These are phyloP conservation scores for Neurospora pannonica DNA, from an alignment of 495 filamentous ascomycete genomes.

Conservation along the genomic window DNA sequence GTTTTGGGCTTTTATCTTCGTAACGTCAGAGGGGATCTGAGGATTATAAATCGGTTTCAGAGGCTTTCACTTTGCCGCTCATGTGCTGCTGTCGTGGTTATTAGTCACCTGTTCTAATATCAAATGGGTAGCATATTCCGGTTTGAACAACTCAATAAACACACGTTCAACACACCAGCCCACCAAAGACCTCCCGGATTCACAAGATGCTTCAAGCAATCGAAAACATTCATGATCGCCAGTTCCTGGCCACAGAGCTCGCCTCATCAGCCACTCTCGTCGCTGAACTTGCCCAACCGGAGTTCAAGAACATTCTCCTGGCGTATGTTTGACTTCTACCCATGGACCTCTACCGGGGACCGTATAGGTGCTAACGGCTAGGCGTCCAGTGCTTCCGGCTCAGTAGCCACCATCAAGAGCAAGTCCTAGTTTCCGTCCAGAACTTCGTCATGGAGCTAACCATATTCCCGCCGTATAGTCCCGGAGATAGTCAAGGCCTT, in stretches of 20 bases:
- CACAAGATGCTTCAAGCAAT: neutral
- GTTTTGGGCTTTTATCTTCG: neutral
- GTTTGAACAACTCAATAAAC: neutral
- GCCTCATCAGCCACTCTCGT: neutral
- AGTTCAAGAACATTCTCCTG: neutral
- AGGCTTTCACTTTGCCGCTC: too few relatives aligned
- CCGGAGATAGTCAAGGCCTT: constrained; percentile 59
- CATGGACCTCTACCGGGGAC: neutral
- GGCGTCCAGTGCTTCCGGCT: constrained; percentile 24
- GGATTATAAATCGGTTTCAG: neutral
- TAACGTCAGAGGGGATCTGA: neutral
- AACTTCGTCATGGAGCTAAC: too few relatives aligned
- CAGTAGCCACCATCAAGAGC: constrained; percentile 78
- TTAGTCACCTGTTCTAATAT: neutral
- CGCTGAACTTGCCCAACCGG: neutral
- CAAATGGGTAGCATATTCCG: neutral
- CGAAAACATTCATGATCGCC: neutral
- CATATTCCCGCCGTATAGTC: constrained; percentile 25
- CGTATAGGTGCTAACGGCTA: neutral
- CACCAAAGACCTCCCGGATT: too few relatives aligned
- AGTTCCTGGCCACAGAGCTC: neutral
- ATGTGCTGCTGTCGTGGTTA: neutral
- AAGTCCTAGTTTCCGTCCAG: neutral
- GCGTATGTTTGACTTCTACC: neutral
- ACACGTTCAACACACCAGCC: neutral